These are phyloP conservation scores for Sarcodon sp. DNA, from an alignment of 768 basidiomycete species.

Conservation along the genomic window DNA sequence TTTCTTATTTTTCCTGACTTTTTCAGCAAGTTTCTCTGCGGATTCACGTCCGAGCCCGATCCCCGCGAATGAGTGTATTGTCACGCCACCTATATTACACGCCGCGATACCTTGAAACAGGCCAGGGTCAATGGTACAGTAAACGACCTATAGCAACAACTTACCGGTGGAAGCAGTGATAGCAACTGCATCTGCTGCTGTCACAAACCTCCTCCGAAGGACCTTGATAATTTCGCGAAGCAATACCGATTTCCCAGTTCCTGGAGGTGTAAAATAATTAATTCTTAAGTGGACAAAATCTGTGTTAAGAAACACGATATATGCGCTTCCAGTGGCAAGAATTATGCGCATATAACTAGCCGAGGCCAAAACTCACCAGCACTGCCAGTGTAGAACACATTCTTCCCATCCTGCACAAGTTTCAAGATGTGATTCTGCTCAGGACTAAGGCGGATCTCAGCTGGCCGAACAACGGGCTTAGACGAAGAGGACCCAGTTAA, in stretches of 20 bases:
- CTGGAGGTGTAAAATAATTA: constrained; percentile 24
- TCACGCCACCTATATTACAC: constrained; percentile 93
- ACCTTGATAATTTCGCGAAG: constrained; percentile 81
- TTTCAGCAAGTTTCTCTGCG: constrained; percentile 46
- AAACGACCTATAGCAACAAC: constrained; percentile 4
- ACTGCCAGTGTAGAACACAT: constrained; percentile 93
- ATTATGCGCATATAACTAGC: not conserved
- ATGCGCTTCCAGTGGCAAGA: constrained; percentile 7
- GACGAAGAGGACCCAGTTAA: constrained; percentile 16
- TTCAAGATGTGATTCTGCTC: constrained; percentile 81
- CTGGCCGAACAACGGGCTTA: constrained; percentile 7
- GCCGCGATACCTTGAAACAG: constrained; percentile 68
- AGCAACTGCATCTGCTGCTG: constrained; percentile 61
- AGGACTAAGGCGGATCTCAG: constrained; percentile 54
- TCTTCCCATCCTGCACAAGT: constrained; percentile 60
- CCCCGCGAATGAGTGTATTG: constrained; percentile 92
- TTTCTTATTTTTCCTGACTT: constrained; percentile 77
- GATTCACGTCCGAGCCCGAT: constrained; percentile 73
- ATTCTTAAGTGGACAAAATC: not conserved
- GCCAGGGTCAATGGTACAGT: not conserved
- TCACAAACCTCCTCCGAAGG: constrained; percentile 43
- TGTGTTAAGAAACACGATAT: constrained; percentile 5
- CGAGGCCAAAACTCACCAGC: constrained; percentile 50
- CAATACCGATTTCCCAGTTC: constrained; percentile 94
- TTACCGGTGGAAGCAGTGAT: constrained; percentile 90